A percentile compares a stretch with the other conserved stretches of the same genome.
Conservation (phyloP, 2,329 filamentous ascomycete species). For the Fonsecaea pedrosoi region DNA sequence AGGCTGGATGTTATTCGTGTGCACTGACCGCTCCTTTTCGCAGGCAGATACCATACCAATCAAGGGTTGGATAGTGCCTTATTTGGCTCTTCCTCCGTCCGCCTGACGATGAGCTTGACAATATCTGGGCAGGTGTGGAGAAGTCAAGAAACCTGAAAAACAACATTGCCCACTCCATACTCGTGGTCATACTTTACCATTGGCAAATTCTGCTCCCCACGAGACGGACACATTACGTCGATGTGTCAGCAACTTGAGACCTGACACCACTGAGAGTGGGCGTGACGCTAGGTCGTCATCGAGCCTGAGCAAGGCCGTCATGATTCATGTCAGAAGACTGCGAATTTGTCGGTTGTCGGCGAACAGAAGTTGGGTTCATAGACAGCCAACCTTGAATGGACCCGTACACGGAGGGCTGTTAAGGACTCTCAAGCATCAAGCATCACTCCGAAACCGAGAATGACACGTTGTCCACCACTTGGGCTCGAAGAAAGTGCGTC, state of each 20-base stretch:
- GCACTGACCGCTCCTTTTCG: not conserved
- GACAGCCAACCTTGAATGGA: constrained; percentile 25
- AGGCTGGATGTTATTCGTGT: not conserved
- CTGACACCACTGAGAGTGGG: constrained; percentile 13
- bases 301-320: constrained; percentile 21
- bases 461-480: constrained; percentile 28
- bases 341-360: constrained; percentile 4
- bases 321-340: constrained; percentile 33
- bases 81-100: constrained; percentile 49
- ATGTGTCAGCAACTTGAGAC: constrained; percentile 39
- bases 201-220: constrained; percentile 51
- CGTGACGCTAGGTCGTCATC: constrained; percentile 30
- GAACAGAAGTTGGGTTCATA: constrained; percentile 32
- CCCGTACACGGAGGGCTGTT: constrained; percentile 26
- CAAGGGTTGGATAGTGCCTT: constrained; percentile 52
- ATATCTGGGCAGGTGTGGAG: constrained; percentile 51
- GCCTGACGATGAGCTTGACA: constrained; percentile 45
- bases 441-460: constrained; percentile 25
- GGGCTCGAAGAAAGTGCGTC: constrained; percentile 38
- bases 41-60: constrained; percentile 49
- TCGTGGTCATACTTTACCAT: constrained; percentile 45
- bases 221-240: constrained; percentile 54
- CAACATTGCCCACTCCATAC: constrained; percentile 48
- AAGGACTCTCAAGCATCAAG: constrained; percentile 24
- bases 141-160: constrained; percentile 47